These are phyloP conservation scores for Tricholoma matsutake DNA, from an alignment of 768 basidiomycete species.

Conservation along the genomic window DNA sequence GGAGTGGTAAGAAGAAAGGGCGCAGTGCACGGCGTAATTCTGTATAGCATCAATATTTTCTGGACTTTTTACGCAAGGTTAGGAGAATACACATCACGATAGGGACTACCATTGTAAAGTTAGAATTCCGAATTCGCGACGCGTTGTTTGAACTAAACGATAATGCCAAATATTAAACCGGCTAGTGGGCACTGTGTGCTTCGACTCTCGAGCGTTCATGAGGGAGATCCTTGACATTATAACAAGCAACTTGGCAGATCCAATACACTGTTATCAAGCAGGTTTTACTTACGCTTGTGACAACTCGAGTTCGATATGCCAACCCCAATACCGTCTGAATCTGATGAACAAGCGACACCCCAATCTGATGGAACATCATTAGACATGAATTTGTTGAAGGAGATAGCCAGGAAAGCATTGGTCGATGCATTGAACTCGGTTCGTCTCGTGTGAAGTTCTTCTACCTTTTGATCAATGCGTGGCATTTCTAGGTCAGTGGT, in stretches of 20 bases:
- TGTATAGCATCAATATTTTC: slow-evolving; percentile 30
- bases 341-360: slow-evolving; percentile 8
- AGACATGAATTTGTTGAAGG: slow-evolving; percentile 67
- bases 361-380: slow-evolving; percentile 37
- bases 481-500: slow-evolving; percentile 67
- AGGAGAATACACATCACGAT: not conserved
- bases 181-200: not conserved
- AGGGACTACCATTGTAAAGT: not conserved
- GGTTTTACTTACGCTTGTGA: not conserved
- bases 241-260: not conserved
- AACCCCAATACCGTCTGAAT: slow-evolving; percentile 13
- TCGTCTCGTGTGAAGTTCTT: slow-evolving; percentile 15
- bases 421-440: slow-evolving; percentile 86
- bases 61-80: not conserved
- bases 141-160: not conserved
- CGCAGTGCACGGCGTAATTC: slow-evolving; percentile 79
- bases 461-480: not conserved
- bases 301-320: not conserved
- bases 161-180: not conserved
- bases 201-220: not conserved
- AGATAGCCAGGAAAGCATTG: slow-evolving; percentile 75
- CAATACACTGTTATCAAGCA: not conserved
- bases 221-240: not conserved
- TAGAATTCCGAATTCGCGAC: not conserved
- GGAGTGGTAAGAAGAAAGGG: slow-evolving; percentile 61